Evolutionary conservation across 768 basidiomycete genomes (phyloP).

Genomic region (Lentinula aciculospora): DNA sequence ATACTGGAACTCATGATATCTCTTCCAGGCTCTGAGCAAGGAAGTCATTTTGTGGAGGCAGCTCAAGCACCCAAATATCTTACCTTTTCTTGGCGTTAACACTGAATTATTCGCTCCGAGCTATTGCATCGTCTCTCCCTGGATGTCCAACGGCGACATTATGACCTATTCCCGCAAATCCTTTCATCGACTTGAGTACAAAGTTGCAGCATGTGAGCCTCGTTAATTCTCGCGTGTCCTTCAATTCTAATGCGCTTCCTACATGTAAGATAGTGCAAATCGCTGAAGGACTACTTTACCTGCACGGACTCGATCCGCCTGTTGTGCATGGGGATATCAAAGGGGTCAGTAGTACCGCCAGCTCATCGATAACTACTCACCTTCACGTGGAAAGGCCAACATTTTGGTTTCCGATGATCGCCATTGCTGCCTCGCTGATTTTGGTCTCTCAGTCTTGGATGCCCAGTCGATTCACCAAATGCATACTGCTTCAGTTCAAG

Average conservation of each 20-base stretch:
- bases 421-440: slow-evolving; percentile 25
- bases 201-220: slow-evolving; percentile 1
- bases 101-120: slow-evolving; percentile 11
- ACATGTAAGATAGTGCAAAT: slow-evolving; percentile 23
- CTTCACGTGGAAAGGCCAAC: slow-evolving; percentile 23
- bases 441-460: slow-evolving; percentile 14
- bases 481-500: slow-evolving; percentile 1
- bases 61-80: slow-evolving; percentile 22
- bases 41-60: slow-evolving; percentile 24
- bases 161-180: slow-evolving; percentile 16
- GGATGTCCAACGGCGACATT: slow-evolving; percentile 29
- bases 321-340: slow-evolving; percentile 37
- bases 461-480: not conserved
- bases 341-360: slow-evolving; percentile 20
- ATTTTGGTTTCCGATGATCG: slow-evolving; percentile 19
- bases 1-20: no score
- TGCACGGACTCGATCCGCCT: slow-evolving; percentile 34
- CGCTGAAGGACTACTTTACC: slow-evolving; percentile 28
- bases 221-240: slow-evolving; percentile 22
- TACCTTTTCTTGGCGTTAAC: slow-evolving; percentile 24
- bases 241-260: not conserved
- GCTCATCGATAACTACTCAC: no score
- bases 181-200: slow-evolving; percentile 16
- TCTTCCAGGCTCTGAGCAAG: slow-evolving; percentile 12
- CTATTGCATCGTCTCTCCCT: slow-evolving; percentile 30